Evolutionary conservation across 2,329 filamentous ascomycete species (phyloP).

Genomic region (Aspergillus proliferans): DNA sequence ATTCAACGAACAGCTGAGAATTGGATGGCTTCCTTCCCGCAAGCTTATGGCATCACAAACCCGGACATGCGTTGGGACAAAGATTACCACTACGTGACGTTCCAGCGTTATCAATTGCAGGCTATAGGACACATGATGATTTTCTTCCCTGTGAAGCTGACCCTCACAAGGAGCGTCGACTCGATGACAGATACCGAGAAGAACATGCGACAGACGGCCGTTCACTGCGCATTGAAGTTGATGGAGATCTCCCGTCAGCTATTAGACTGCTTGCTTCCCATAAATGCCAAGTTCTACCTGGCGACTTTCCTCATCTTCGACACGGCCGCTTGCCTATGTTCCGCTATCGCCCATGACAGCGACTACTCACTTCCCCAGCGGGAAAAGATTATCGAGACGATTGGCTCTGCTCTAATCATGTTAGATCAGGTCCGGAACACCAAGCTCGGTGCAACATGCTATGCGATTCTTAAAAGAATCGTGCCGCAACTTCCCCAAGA

Average conservation of each 20-base stretch:
- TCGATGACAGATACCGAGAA: constrained; percentile 28
- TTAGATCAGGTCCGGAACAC: constrained; percentile 20
- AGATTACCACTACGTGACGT: constrained; percentile 37
- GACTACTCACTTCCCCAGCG: constrained; percentile 36
- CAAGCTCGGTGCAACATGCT: constrained; percentile 20
- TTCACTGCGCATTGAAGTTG: constrained; percentile 42
- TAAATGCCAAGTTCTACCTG: constrained; percentile 46
- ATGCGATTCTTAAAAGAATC: constrained; percentile 17
- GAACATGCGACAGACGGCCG: constrained; percentile 36
- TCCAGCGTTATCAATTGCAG: constrained; percentile 44
- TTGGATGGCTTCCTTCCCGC: constrained; percentile 42
- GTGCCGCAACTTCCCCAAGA: constrained; percentile 9
- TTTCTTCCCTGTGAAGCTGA: constrained; percentile 43
- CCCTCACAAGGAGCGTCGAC: constrained; percentile 33
- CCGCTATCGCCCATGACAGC: constrained; percentile 47
- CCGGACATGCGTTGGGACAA: constrained; percentile 41
- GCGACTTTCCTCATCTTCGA: constrained; percentile 49
- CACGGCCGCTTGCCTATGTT: constrained; percentile 47
- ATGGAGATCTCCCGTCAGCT: constrained; percentile 37
- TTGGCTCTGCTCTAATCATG: constrained; percentile 33
- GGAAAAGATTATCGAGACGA: constrained; percentile 36
- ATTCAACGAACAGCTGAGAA: constrained; percentile 29
- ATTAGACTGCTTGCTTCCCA: constrained; percentile 36
- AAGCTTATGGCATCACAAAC: constrained; percentile 33
- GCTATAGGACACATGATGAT: constrained; percentile 42